Percentiles rank a stretch among this genome's conserved stretches.
These are phyloP conservation scores for Clonostachys rosea DNA, from an alignment of 2,329 filamentous ascomycete genomes.

Conservation along the genomic window DNA sequence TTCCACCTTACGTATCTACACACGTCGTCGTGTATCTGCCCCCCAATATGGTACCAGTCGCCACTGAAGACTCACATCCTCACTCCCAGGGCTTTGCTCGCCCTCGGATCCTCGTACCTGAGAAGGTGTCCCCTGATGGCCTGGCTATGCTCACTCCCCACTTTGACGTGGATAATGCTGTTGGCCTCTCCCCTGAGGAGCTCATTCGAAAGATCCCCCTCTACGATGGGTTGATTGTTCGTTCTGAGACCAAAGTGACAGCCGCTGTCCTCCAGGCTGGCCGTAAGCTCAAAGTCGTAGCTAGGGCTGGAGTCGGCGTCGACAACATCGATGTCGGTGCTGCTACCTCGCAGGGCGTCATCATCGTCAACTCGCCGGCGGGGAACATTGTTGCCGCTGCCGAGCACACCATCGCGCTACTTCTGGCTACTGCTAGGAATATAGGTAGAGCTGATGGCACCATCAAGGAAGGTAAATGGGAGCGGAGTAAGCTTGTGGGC, in stretches of 20 bases:
- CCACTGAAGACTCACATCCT: constrained; percentile 7
- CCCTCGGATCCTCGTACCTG: constrained; percentile 63
- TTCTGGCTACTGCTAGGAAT: constrained; percentile 71
- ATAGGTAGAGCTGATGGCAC: constrained; percentile 65
- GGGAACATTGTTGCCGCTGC: constrained; percentile 80
- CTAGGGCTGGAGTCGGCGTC: constrained; percentile 75
- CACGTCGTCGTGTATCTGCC: background rate
- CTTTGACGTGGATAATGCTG: constrained; percentile 66
- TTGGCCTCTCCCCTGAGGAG: constrained; percentile 57
- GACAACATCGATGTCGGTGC: constrained; percentile 76
- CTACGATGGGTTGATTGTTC: constrained; percentile 74
- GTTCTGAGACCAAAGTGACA: constrained; percentile 79
- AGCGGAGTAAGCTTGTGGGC: constrained; percentile 68
- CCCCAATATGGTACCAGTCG: constrained; percentile 16
- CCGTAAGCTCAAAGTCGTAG: constrained; percentile 70
- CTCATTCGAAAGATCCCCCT: constrained; percentile 62
- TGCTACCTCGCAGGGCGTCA: constrained; percentile 68
- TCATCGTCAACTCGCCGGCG: constrained; percentile 75
- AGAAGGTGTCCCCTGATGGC: constrained; percentile 77
- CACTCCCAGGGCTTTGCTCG: constrained; percentile 4
- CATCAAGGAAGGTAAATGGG: constrained; percentile 70
- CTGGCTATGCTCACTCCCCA: constrained; percentile 61
- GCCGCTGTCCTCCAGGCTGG: constrained; percentile 61
- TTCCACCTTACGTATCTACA: background rate
- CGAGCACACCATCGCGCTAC: constrained; percentile 70